A percentile compares a stretch with the other conserved stretches of the same genome.
Conservation (phyloP, 805 yeast genomes). For the Saccharomycopsis olivae region DNA sequence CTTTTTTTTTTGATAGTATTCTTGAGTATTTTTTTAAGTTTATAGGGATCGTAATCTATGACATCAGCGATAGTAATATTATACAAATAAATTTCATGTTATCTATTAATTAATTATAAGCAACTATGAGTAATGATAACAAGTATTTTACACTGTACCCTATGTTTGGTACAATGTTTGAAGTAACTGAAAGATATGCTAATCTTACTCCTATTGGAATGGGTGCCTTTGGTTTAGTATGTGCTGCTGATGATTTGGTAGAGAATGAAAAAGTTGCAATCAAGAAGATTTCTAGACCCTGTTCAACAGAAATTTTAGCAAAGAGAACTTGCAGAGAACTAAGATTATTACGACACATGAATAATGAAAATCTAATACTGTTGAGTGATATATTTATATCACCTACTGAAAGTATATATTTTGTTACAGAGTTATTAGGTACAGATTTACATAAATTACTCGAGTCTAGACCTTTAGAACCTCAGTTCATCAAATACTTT, state of each 20-base stretch:
- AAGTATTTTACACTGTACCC: no score
- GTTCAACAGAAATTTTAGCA: constrained; percentile 87
- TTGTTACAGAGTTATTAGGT: constrained; percentile 94
- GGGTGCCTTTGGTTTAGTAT: constrained; percentile 99
- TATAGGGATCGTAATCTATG: no score
- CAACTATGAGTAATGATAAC: no score
- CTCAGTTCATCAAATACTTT: constrained; percentile 94
- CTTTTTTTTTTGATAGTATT: no score
- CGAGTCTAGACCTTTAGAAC: constrained; percentile 88
- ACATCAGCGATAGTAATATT: no score
- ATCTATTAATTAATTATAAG: no score
- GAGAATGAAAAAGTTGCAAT: constrained; percentile 84
- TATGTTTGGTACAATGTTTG: constrained; percentile 91
- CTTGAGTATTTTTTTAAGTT: no score
- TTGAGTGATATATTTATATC: constrained; percentile 88
- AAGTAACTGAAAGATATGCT: constrained; percentile 79
- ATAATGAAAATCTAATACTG: constrained; percentile 90
- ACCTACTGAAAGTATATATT: constrained; percentile 90
- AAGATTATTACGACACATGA: constrained; percentile 81
- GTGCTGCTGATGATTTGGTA: constrained; percentile 88
- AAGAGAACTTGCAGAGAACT: constrained; percentile 95
- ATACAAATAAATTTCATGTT: no score
- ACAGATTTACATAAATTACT: constrained; percentile 88
- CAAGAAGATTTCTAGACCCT: constrained; percentile 96
- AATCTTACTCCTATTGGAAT: constrained; percentile 96